phyloP scores from a whole-genome alignment of 495 filamentous ascomycete species.

The Penicillium arizonense region DNA sequence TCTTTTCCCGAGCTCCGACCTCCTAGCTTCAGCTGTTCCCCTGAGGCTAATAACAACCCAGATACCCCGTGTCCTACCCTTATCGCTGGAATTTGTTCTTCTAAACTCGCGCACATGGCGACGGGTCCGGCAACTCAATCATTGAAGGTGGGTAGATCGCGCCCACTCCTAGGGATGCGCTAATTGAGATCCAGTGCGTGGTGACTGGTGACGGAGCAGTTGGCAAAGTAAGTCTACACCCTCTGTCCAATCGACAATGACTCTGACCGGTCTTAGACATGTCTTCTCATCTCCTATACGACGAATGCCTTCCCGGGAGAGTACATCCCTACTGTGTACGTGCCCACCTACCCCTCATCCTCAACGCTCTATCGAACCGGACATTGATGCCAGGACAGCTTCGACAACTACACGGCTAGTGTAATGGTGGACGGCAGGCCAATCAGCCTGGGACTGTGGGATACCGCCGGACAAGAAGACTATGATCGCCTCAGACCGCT shows the following conservation, averaged over 20 bases:
- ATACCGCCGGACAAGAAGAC: constrained; percentile 98
- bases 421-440: constrained; percentile 98
- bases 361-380: background rate
- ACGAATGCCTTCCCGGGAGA: constrained; percentile 99
- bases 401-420: constrained; percentile 98
- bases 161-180: constrained; percentile 8
- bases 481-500: constrained; percentile 94
- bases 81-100: constrained; percentile 6
- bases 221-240: constrained; percentile 70
- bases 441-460: constrained; percentile 95
- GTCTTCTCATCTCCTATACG: constrained; percentile 97
- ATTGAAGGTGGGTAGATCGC: constrained; percentile 57
- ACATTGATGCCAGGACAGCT: constrained; percentile 51
- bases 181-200: constrained; percentile 67
- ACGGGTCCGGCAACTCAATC: constrained; percentile 69
- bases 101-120: constrained; percentile 50
- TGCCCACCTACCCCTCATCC: constrained; percentile 21
- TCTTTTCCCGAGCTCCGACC: constrained; percentile 7
- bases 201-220: constrained; percentile 99
- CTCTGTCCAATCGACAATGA: constrained; percentile 2
- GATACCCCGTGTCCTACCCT: constrained; percentile 1
- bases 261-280: constrained; percentile 63
- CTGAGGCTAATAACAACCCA: constrained; percentile 3
- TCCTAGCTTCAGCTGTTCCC: constrained; percentile 5
- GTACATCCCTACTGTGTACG: constrained; percentile 98